Percentiles rank a stretch among this genome's conserved stretches.
phyloP scores from a whole-genome alignment of 1,284 basidiomycete genomes.

The Pseudozyma sp. region DNA sequence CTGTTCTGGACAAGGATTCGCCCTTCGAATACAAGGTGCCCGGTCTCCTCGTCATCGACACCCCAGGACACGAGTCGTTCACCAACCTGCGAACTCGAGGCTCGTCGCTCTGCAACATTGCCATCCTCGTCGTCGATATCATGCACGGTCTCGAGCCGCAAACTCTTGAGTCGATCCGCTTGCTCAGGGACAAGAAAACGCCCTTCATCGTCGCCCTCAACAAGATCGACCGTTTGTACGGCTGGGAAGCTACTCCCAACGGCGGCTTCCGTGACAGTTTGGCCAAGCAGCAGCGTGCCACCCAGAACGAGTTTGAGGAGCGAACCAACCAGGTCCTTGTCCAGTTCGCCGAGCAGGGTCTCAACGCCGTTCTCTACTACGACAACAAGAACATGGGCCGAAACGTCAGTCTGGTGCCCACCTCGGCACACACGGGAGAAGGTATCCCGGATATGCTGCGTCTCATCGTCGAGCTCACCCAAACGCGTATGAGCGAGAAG shows the following conservation, averaged over 20 bases:
- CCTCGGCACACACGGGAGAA: conserved; percentile 97
- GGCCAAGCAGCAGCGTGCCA: conserved; percentile 82
- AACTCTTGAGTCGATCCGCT: conserved; percentile 93
- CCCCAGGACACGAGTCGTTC: conserved; percentile 99
- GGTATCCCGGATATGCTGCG: conserved; percentile 99
- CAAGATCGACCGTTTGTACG: conserved; percentile 99
- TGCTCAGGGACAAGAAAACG: conserved; percentile 93
- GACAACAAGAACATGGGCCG: conserved; percentile 95
- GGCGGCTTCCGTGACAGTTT: conserved; percentile 91
- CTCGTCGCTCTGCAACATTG: conserved; percentile 98
- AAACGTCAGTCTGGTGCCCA: conserved; percentile 96
- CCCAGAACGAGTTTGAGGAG: conserved; percentile 92
- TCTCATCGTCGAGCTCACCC: conserved; percentile 95
- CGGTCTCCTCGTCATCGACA: conserved; percentile 96
- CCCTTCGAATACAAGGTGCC: conserved; percentile 94
- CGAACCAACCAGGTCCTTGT: conserved; percentile 86
- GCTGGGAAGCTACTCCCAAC: conserved; percentile 91
- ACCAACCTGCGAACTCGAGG: conserved; percentile 96
- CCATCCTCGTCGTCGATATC: conserved; percentile 98
- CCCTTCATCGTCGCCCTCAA: conserved; percentile 99
- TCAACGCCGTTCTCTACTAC: conserved; percentile 96
- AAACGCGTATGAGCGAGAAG: conserved; percentile 95
- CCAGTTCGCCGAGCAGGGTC: conserved; percentile 95
- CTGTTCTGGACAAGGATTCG: conserved; percentile 87
- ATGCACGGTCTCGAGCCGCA: conserved; percentile 99